A percentile compares a stretch with the other conserved stretches of the same genome.
These are phyloP conservation scores for Meripilus lineatus DNA, from an alignment of 1,284 basidiomycete genomes.

Conservation along the genomic window DNA sequence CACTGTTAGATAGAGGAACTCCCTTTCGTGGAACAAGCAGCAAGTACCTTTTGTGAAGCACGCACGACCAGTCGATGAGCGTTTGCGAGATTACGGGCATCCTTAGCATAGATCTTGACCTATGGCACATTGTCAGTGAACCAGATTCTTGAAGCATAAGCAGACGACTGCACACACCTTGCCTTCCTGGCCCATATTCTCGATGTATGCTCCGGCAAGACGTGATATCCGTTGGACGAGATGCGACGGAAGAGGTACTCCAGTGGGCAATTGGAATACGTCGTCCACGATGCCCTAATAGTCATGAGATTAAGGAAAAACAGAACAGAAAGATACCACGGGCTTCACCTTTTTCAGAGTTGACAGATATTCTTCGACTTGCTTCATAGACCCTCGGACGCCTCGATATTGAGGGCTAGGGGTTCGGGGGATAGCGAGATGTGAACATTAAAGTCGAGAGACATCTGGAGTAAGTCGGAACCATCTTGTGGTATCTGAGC, in stretches of 20 bases:
- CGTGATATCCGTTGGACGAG: conserved; percentile 63
- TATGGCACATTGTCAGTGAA: conserved; percentile 20
- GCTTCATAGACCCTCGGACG: conserved; percentile 44
- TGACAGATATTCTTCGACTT: conserved; percentile 39
- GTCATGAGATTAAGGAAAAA: neutral
- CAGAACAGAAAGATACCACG: conserved; percentile 16
- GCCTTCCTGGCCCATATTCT: conserved; percentile 40
- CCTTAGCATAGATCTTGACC: conserved; percentile 52
- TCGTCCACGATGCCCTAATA: conserved; percentile 48
- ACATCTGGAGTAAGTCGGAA: conserved; percentile 51
- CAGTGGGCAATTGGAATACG: conserved; percentile 42
- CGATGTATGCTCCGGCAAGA: conserved; percentile 54
- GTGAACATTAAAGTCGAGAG: conserved; percentile 54
- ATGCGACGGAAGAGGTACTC: conserved; percentile 35
- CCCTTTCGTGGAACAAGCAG: neutral
- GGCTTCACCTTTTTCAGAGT: conserved; percentile 44
- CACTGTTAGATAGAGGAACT: neutral
- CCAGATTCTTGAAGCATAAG: neutral
- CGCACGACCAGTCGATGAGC: conserved; percentile 52
- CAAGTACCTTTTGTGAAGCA: conserved; percentile 45
- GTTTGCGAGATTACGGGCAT: conserved; percentile 31
- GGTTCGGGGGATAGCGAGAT: conserved; percentile 53
- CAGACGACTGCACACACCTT: conserved; percentile 33
- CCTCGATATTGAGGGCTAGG: conserved; percentile 55
- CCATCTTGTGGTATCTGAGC: conserved; percentile 45